phyloP scores from a whole-genome alignment of 257 asterid species.

The Handroanthus guayacan region DNA sequence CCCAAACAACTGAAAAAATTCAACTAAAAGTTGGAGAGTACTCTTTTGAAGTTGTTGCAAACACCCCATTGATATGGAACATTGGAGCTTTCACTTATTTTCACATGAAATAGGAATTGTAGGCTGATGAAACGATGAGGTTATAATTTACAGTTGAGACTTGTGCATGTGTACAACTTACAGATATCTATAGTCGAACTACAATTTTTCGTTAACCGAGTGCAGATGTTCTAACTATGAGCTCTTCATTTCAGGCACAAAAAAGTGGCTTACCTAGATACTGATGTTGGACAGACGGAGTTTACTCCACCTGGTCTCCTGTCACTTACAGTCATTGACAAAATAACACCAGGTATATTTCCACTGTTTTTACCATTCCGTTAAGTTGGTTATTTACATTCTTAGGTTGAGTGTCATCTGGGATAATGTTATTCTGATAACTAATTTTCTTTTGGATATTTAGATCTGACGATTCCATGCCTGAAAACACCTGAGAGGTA shows the following conservation, averaged over 20 bases:
- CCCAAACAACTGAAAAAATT: too few species aligned
- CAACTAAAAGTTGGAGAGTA: too few species aligned
- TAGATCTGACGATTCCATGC: conserved; percentile 84
- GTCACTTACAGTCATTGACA: conserved; percentile 78
- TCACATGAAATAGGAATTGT: background rate
- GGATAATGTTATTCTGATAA: conserved; percentile 21
- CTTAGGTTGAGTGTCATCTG: conserved; percentile 9
- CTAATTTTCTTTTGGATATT: conserved; percentile 29
- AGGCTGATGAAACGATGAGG: conserved; percentile 1
- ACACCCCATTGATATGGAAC: background rate
- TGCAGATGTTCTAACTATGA: background rate
- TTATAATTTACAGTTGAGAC: conserved; percentile 2
- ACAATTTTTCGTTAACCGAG: background rate
- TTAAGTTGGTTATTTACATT: background rate
- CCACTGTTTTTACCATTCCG: conserved; percentile 10
- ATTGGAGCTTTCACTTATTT: conserved; percentile 8
- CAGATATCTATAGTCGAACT: background rate
- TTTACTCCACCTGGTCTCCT: conserved; percentile 92
- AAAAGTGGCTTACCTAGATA: conserved; percentile 91
- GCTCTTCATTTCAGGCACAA: conserved; percentile 62
- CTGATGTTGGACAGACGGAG: conserved; percentile 97
- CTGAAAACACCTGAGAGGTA: conserved; percentile 96
- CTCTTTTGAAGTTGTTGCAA: too few species aligned
- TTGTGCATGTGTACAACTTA: background rate
- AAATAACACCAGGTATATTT: conserved; percentile 65